A percentile compares a stretch with the other conserved stretches of the same genome.
Evolutionary conservation across 208 protist species (phyloP).

Genomic region (Angomonas deanei): DNA sequence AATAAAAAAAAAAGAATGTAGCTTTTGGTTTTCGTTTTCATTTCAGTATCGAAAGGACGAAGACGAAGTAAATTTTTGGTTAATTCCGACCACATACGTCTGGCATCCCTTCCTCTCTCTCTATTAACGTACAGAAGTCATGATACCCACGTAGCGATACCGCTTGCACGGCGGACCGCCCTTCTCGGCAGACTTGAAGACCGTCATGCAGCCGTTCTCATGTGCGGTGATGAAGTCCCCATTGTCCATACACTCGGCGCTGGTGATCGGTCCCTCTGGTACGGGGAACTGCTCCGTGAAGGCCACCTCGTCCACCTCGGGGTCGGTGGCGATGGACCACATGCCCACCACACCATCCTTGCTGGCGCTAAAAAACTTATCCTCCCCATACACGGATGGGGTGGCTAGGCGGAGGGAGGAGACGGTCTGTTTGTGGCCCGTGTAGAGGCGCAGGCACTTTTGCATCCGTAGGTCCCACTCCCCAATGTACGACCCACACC

Average conservation of each 20-base stretch:
- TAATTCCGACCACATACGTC: too few species aligned
- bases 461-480: constrained; percentile 70
- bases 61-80: too few species aligned
- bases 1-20: constrained; percentile 7
- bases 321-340: constrained; percentile 32
- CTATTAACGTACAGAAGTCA: too few species aligned
- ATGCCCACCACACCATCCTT: constrained; percentile 44
- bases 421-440: constrained; percentile 44
- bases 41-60: neutral
- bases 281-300: constrained; percentile 18
- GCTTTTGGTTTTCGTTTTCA: neutral
- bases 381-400: constrained; percentile 16
- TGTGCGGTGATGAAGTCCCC: constrained; percentile 42
- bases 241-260: constrained; percentile 35
- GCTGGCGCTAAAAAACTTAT: constrained; percentile 46
- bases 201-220: constrained; percentile 31
- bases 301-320: constrained; percentile 23
- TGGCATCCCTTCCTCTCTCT: too few species aligned
- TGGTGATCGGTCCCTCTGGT: constrained; percentile 47
- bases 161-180: constrained; percentile 27
- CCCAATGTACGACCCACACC: constrained; percentile 42
- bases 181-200: constrained; percentile 34
- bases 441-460: constrained; percentile 38
- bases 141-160: constrained; percentile 43
- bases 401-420: constrained; percentile 26